phyloP scores from a whole-genome alignment of 768 basidiomycete species.

The Tremella yokohamensis region DNA sequence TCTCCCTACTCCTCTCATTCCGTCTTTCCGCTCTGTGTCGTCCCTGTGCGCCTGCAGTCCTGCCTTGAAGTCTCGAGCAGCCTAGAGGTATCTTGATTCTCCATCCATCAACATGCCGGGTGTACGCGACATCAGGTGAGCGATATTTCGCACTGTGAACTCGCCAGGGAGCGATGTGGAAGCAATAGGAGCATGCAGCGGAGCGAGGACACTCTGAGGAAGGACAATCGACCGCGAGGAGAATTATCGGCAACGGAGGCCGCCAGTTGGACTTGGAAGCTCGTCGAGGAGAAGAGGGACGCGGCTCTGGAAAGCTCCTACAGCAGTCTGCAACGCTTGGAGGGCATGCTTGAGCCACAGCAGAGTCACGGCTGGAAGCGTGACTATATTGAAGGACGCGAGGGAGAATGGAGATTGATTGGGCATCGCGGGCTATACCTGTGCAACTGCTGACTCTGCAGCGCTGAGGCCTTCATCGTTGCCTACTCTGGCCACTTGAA shows the following conservation, averaged over 20 bases:
- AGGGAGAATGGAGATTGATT: not conserved
- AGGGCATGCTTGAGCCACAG: no score
- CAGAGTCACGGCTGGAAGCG: not conserved
- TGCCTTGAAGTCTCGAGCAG: no score
- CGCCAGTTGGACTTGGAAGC: no score
- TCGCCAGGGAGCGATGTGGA: not conserved
- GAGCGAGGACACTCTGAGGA: no score
- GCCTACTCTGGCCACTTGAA: conserved; percentile 96
- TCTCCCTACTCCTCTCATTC: not conserved
- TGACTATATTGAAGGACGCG: not conserved
- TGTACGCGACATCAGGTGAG: conserved; percentile 56
- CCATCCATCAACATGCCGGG: conserved; percentile 54
- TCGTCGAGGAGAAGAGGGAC: no score
- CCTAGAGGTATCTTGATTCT: conserved; percentile 7
- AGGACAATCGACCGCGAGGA: no score
- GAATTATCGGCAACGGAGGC: no score
- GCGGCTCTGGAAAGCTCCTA: no score
- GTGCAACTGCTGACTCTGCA: conserved; percentile 47
- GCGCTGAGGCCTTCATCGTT: conserved; percentile 87
- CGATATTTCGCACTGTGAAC: not conserved
- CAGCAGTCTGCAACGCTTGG: no score
- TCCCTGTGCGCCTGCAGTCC: no score
- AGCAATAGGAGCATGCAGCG: no score
- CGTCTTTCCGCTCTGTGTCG: no score
- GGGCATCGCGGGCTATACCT: not conserved